Conservation (phyloP, 1,139 yeast genomes). For the Geotrichum aggregatum region DNA sequence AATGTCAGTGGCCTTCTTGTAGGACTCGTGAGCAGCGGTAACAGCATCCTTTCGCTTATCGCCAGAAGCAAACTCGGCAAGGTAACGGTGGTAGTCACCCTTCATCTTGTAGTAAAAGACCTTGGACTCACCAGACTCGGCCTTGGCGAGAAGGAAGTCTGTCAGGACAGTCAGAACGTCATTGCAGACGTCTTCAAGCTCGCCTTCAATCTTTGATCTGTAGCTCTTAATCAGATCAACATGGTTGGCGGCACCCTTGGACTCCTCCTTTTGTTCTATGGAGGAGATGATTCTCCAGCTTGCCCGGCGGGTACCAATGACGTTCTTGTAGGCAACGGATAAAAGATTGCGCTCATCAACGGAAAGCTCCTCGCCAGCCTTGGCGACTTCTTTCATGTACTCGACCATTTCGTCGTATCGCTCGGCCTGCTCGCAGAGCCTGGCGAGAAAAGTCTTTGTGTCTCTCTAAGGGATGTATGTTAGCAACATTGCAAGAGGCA, state of each 20-base stretch:
- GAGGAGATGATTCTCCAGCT: slow-evolving; percentile 99
- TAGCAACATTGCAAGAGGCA: not conserved
- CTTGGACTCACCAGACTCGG: slow-evolving; percentile 96
- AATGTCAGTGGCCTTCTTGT: slow-evolving; percentile 93
- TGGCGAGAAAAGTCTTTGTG: slow-evolving; percentile 94
- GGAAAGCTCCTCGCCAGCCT: slow-evolving; percentile 89
- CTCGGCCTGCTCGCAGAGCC: slow-evolving; percentile 98
- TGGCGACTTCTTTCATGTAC: slow-evolving; percentile 96
- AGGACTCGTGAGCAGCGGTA: slow-evolving; percentile 88
- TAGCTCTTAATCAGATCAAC: slow-evolving; percentile 87
- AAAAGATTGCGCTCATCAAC: slow-evolving; percentile 97
- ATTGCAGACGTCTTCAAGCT: slow-evolving; percentile 90
- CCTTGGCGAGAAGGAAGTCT: slow-evolving; percentile 86
- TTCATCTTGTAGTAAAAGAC: slow-evolving; percentile 98
- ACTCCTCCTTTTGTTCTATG: slow-evolving; percentile 97
- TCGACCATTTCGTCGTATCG: slow-evolving; percentile 99
- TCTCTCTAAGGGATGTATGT: slow-evolving; percentile 65
- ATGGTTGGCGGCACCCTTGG: slow-evolving; percentile 82
- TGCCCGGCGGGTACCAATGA: slow-evolving; percentile 98
- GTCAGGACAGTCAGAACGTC: slow-evolving; percentile 87
- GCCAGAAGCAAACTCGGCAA: slow-evolving; percentile 93
- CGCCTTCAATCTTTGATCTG: slow-evolving; percentile 92
- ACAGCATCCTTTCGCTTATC: slow-evolving; percentile 96
- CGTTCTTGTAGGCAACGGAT: slow-evolving; percentile 97
- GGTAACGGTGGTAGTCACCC: slow-evolving; percentile 99